Base-by-base conservation (phyloP, 345 rosid genomes). In the Punica granatum region DNA sequence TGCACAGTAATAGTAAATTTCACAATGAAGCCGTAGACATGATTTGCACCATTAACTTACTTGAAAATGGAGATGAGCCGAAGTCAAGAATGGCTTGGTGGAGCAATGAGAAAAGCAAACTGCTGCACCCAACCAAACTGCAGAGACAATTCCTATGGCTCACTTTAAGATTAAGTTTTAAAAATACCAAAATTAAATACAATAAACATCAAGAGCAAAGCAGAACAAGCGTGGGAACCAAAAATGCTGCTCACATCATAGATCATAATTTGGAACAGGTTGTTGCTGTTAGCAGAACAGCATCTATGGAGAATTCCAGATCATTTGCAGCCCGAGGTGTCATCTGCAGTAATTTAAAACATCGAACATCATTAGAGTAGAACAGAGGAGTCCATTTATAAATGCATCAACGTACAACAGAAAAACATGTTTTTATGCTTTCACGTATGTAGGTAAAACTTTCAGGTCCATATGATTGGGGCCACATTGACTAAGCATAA, bases 251-350 rank as follows among this genome's bases (percentile, higher is more conserved):
- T 83, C 63, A 90, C 98, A 53, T 90, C 89, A 54, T 90, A 92
- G 46, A 90, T 87, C 70, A 67, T 73, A 72, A 90, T 86, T 72
- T 92, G 98, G 64, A 90, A 74, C 69, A 92, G 76, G 86, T 82
- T 43, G 84, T 62, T 39, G 79, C 79, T 34, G 98, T 88, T 77
- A 92, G 59, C n/a, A 86, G 59, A 77, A 90, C 96, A 28, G 98
- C 97, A 83, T 92, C 96, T 42, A 86, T 78, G 31, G 98, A 92
- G 71, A 92, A 92, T 0, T 97, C 96, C 60, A 92, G 97, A 71
- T 90, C 98, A 77, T 88, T 88, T 18, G 89, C 84, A 64, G 97
- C 98, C 37, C 90, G 96, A 0, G 98, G 98, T 67, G 90, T 90
- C 90, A 92, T 92, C 98, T 92, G 88, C 69, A 76, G 63, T 18